Evolutionary conservation across 305 asterid species (phyloP).

Genomic region (Solanum hybrid): DNA sequence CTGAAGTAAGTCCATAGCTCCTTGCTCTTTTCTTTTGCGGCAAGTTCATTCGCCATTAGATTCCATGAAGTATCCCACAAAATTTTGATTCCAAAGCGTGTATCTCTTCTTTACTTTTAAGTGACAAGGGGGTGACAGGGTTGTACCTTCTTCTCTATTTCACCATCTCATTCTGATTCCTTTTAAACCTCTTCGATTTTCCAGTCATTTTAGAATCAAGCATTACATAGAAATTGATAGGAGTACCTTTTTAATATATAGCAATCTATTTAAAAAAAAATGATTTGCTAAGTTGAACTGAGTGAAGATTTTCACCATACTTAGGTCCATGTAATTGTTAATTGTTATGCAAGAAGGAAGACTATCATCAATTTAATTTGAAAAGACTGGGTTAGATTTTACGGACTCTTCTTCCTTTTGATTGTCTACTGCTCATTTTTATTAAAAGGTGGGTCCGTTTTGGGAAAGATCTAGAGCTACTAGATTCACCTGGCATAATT

Average conservation of each 20-base stretch:
- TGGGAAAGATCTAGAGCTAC: conserved; percentile 70
- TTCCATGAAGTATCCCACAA: background rate
- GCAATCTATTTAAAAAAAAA: background rate
- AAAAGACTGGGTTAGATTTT: background rate
- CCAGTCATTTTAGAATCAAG: background rate
- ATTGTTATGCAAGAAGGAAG: background rate
- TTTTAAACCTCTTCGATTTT: background rate
- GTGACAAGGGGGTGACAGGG: background rate
- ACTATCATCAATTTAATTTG: background rate
- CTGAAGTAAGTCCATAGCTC: conserved; percentile 46
- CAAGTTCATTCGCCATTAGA: background rate
- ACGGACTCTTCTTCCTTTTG: background rate
- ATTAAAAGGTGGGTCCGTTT: conserved; percentile 80
- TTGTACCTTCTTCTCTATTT: background rate
- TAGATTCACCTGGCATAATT: conserved; percentile 90
- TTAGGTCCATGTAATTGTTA: background rate
- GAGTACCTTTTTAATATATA: background rate
- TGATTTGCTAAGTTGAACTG: background rate
- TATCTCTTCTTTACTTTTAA: background rate
- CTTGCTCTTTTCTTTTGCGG: background rate
- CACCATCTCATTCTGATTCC: background rate
- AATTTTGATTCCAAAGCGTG: background rate
- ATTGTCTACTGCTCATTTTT: conserved; percentile 9
- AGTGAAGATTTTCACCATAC: background rate
- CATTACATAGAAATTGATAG: background rate